Evolutionary conservation across 2,329 filamentous ascomycete genomes (phyloP).

Genomic region (Pseudocercospora fijiensis): DNA sequence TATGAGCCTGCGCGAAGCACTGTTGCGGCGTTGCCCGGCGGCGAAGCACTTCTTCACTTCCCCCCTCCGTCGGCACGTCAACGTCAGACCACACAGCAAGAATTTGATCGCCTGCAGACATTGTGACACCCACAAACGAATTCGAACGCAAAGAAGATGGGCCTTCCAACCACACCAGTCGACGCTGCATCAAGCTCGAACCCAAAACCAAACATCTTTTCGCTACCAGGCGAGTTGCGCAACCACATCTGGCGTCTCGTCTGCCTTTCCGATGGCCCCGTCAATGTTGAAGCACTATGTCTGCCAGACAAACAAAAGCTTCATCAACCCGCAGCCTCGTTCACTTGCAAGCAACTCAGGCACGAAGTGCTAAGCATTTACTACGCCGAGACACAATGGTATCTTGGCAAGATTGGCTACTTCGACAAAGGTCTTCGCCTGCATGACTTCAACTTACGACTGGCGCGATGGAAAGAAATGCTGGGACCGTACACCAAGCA

Average conservation of each 20-base stretch:
- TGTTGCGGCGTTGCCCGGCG: not conserved
- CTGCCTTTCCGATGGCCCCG: constrained; percentile 7
- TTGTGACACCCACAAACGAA: not conserved
- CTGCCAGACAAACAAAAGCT: constrained; percentile 13
- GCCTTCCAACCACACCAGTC: constrained; percentile 8
- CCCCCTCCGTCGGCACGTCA: not conserved
- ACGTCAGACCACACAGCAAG: not conserved
- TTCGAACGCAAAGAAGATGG: not conserved
- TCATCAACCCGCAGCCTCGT: constrained; percentile 21
- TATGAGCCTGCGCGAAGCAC: not conserved
- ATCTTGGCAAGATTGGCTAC: constrained; percentile 26
- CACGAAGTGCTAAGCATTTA: constrained; percentile 25
- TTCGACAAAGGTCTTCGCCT: constrained; percentile 20
- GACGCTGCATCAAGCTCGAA: not conserved
- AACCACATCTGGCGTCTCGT: constrained; percentile 22
- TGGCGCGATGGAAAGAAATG: constrained; percentile 18
- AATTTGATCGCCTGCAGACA: not conserved
- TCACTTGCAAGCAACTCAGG: constrained; percentile 21
- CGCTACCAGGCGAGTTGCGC: constrained; percentile 22
- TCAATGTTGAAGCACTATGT: constrained; percentile 24
- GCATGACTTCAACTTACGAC: constrained; percentile 23
- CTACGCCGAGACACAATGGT: constrained; percentile 27
- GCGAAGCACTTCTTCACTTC: not conserved
- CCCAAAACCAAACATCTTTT: constrained; percentile 8
- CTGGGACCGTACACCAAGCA: constrained; percentile 17